Percentiles rank a stretch among this genome's conserved stretches.
Evolutionary conservation across 345 rosid species (phyloP).

Genomic region (Syzygium grande): DNA sequence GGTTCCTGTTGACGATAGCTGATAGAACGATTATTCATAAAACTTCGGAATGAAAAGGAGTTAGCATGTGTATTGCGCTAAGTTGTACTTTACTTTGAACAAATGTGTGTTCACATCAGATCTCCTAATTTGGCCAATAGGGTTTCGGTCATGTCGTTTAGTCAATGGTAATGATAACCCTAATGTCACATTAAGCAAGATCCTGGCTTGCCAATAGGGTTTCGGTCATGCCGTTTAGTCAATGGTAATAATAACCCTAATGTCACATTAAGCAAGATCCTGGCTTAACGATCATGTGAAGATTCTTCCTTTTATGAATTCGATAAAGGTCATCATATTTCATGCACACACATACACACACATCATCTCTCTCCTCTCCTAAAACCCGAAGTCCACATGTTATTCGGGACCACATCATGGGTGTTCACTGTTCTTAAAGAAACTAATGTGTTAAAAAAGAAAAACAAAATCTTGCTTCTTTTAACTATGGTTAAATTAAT

Average conservation of each 20-base stretch:
- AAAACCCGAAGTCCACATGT: slow-evolving; percentile 3
- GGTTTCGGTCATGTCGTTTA: background rate
- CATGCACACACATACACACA: background rate
- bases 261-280: slow-evolving; percentile 32
- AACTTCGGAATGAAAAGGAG: background rate
- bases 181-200: slow-evolving; percentile 19
- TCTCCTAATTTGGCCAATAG: background rate
- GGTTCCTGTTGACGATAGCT: background rate
- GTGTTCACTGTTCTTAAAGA: background rate
- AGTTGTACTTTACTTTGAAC: background rate
- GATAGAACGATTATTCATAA: background rate
- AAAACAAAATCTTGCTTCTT: background rate
- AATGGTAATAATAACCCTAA: background rate
- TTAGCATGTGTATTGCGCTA: background rate
- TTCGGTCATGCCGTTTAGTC: background rate
- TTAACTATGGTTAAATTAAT: background rate
- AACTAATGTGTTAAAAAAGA: background rate
- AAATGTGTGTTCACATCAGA: background rate
- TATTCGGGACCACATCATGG: slow-evolving; percentile 33
- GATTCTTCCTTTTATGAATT: slow-evolving; percentile 22
- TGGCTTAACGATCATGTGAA: slow-evolving; percentile 40
- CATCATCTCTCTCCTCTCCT: background rate
- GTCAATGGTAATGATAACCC: background rate
- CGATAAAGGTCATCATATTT: background rate
- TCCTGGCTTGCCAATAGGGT: slow-evolving; percentile 22